A percentile compares a stretch with the other conserved stretches of the same genome.
These are phyloP conservation scores for Salvia splendens DNA, from an alignment of 257 asterid genomes.

Conservation along the genomic window DNA sequence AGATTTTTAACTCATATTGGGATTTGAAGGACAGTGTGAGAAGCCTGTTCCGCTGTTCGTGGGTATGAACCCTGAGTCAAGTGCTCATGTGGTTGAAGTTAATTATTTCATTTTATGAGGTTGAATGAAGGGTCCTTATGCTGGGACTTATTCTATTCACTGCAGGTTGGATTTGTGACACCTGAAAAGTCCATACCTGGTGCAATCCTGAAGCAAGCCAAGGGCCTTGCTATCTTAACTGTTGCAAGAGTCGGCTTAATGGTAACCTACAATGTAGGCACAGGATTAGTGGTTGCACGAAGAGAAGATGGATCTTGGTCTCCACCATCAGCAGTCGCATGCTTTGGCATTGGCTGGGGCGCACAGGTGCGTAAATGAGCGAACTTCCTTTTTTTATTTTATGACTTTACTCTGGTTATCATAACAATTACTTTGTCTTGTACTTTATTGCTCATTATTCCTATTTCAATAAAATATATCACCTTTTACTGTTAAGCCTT, in stretches of 20 bases:
- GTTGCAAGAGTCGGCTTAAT: conserved; percentile 70
- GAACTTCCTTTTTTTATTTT: conserved; percentile 4
- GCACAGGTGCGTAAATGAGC: conserved; percentile 51
- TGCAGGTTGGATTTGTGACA: conserved; percentile 55
- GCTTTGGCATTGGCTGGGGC: conserved; percentile 83
- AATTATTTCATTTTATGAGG: background rate
- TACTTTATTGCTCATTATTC: background rate
- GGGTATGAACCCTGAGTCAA: background rate
- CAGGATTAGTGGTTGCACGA: conserved; percentile 73
- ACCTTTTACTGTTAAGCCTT: background rate
- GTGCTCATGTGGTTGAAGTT: conserved; percentile 10
- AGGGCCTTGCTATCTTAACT: conserved; percentile 75
- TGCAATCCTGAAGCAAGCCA: conserved; percentile 63
- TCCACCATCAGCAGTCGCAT: conserved; percentile 73
- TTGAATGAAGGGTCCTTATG: background rate
- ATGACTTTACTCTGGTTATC: background rate
- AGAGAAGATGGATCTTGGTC: conserved; percentile 82
- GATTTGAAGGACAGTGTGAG: background rate
- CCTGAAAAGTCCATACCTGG: conserved; percentile 70
- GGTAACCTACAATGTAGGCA: conserved; percentile 74
- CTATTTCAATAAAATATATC: background rate
- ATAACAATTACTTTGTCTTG: background rate
- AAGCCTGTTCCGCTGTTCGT: background rate
- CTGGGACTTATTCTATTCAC: background rate
- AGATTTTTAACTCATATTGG: background rate